Base-by-base conservation (phyloP, 768 basidiomycete species). In the Rhodotorula taiwanensis region DNA sequence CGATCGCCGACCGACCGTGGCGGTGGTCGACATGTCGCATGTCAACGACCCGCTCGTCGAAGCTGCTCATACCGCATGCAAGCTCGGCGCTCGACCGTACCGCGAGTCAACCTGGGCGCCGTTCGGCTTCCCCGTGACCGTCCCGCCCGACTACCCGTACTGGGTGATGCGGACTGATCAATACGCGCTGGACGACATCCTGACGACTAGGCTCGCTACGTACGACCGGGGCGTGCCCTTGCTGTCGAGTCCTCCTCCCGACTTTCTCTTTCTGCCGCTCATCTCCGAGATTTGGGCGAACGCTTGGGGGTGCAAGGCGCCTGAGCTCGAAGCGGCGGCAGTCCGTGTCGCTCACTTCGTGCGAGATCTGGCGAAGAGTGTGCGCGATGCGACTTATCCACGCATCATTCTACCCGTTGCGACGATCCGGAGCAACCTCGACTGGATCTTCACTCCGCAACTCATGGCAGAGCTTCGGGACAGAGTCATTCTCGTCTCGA, bases 241-340 rank as follows among this genome's bases (percentile, higher is more conserved):
- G 55, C 62, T 64, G 42, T 34, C 50, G 34, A 51, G 45, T 1
- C 62, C 62, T 4, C 49, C 67, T 3, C 67, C 67, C 62, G 67
- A 69, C 28, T 69, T 69, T 58, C 64, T 69, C 62, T 69, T 28
- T 62, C 62, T 69, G n/a, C 67, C 67, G 42, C 33, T 69, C 55
- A 48, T 69, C 33, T 64, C 62, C 1, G 62, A 69, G 34, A 45
- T 69, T 30, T 64, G 56, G 58, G 56, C 67, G 10, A 69, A 69
- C 56, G 59, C 67, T 8, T 69, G 67, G 67, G 42, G 55, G 20
- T 69, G 67, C 52, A 23, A 45, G 21, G 56, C 54, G 16, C 42
- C 47, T 6, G 62, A 60, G 42, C 67, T 69, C 30, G 9, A 7
- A 23, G 58, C 60, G 14, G 67, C 42, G 8, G 60, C 64, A 18